Evolutionary conservation across 1,139 yeast genomes (phyloP).

Genomic region (Geotrichum candidum): DNA sequence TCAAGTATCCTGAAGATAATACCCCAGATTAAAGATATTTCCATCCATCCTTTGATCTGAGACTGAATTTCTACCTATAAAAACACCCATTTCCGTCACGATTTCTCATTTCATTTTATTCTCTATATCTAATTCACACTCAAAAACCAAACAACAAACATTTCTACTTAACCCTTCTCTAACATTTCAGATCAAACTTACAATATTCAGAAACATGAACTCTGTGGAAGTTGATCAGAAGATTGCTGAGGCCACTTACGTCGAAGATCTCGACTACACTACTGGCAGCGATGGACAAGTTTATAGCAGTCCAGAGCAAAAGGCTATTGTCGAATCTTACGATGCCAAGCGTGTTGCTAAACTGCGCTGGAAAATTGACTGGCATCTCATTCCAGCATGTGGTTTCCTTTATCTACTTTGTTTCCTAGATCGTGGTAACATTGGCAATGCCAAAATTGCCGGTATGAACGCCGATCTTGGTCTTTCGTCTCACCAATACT

Average conservation of each 20-base stretch:
- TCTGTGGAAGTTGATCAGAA: neutral
- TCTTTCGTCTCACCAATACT: slow-evolving; percentile 15
- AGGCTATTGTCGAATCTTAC: slow-evolving; percentile 2
- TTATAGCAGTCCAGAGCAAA: neutral
- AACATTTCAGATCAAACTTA: neutral
- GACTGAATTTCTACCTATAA: too few species aligned
- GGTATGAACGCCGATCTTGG: slow-evolving; percentile 48
- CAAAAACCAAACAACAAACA: neutral
- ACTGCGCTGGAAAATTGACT: slow-evolving; percentile 46
- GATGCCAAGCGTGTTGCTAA: slow-evolving; percentile 20
- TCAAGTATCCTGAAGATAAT: too few species aligned
- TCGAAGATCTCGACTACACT: slow-evolving; percentile 2
- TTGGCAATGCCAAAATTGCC: slow-evolving; percentile 55
- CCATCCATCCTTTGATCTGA: neutral
- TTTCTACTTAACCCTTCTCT: neutral
- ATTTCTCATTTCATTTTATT: neutral
- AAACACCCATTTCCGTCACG: too few species aligned
- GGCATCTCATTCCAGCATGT: slow-evolving; percentile 51
- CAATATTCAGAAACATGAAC: neutral
- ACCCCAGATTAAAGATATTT: too few species aligned
- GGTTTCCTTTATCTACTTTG: slow-evolving; percentile 47
- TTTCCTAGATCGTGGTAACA: slow-evolving; percentile 52
- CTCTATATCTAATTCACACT: neutral
- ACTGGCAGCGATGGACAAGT: neutral
- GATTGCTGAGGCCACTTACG: neutral